Evolutionary conservation across 495 filamentous ascomycete species (phyloP), one percentile per base, ranked within the genome.

Genomic region (Penicillium silybi): DNA sequence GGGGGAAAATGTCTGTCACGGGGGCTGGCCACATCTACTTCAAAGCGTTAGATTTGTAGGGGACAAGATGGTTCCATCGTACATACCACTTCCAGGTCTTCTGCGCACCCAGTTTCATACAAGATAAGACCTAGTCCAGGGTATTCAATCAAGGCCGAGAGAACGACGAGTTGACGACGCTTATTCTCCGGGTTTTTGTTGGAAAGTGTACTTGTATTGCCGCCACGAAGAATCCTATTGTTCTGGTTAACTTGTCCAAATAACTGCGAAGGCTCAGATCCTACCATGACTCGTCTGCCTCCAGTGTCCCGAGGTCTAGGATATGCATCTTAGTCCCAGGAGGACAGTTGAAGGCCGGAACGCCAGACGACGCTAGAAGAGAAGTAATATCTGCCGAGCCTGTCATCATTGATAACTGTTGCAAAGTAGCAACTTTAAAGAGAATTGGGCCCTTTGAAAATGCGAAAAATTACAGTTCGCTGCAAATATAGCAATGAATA

Each of bases 101-200:
- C 65, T 2, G 73, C 77, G 46, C 71, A 68, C 7, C 79, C 78
- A 1, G 75, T 79, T 48, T 82, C 78, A 58, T 65, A 81, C 0
- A 82, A 65, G 43, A 81, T 78, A 16, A 75, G 58, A 6, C 79
- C 78, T 34, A 75, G 67, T 10, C 63, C 65, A 0, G 78, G 78
- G 54, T 82, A 70, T 20, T 80, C 71, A 47, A 81, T 80, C 3
- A 81, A 62, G 1, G 67, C 70, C 18, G 69, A 65, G 25, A 76
- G 58, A 26, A 78, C 54, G 6, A 73, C 57, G 8, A 79, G 48
- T 45, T 77, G 69, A 10, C 77, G 59, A 16, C 77, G 66, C 23
- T 67, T 68, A 44, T 68, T 67, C 34, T 53, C 54, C 1, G 66
- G 65, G 53, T 60, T 63, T 0, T 37, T 47, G 41, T 68, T 59